Evolutionary conservation across 139 green algal species (phyloP), one percentile per base, ranked within the genome.

Genomic region (Micractinium sp.): DNA sequence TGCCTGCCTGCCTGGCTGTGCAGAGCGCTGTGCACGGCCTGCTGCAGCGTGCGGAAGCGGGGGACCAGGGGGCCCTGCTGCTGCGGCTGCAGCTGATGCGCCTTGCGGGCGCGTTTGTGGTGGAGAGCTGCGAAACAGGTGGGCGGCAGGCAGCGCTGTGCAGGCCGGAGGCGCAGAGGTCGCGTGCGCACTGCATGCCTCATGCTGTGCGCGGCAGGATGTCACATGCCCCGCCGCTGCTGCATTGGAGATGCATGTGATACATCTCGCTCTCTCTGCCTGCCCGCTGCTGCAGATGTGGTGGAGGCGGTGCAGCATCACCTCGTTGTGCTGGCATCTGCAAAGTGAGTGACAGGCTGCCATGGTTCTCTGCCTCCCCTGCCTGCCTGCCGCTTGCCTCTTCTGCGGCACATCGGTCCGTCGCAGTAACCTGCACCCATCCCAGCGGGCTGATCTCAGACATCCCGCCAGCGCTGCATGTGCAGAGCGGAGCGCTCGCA

Each of bases 41-140:
- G 79, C 74, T 90, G 88, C 81, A 90, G 87, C 81, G 82, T 85
- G 90, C 88, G 3, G 89, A 84, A 33, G 84, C 38, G 0, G 94
- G 94, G 3, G 73, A 92, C 12, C 14, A 47, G 2, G 67, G 36
- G 12, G 94, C 94, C 38, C 47, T 86, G 56, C 87, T 92, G 90
- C 80, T 97, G 89, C 90, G 95, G 88, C 81, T 95, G 78, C 91
- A 95, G 85, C 95, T 96, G 92, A 93, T 95, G 92, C 90, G 95
- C 79, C 76, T 93, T 84, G 91, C 94, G 69, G 94, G 92, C 2
- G 84, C 93, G 23, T 95, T 93, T 80, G 80, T 96, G 53, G 38
- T 95, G 25, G 94, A 97, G 83, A 71, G 77, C 61, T 77, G 83
- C 67, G 83, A 87, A 15, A 14, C 19, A 35, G 83, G 83, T 87